Evolutionary conservation across 208 protist species (phyloP), one percentile per base, ranked within the genome.

Genomic region (Eutreptiella sp.): DNA sequence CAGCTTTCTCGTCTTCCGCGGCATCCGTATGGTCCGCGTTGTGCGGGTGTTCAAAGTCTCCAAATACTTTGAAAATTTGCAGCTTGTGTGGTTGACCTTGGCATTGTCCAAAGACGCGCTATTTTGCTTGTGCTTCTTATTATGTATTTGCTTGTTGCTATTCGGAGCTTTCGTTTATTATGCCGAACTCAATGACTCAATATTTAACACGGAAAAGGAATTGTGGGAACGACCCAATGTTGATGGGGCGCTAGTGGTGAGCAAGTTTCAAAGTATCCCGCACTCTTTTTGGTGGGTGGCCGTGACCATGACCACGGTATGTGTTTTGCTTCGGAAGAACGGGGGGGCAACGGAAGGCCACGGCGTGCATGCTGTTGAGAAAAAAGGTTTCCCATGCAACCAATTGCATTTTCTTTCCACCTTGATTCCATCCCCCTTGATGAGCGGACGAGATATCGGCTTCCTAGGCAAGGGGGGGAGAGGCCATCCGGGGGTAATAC

Each of bases 231-330:
- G 43, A 27, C 16, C n/a, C 19, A 21, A 9, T 5, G 19, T 48
- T 48, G 16, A 21, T n/a, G 9, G 16, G 19, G 26, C 23, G 16
- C 9, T 48, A 24, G 43, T 23, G 5, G 21, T n/a, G 21, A 48
- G 9, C 16, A 24, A 7, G 5, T 68, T 68, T 28, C 63, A 68
- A 35, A 34, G 14, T 11, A 68, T 68, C 33, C 59, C 63, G 3
- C 4, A 53, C 19, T 5, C 62, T 26, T 55, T 68, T n/a, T 68
- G 63, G 63, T 68, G 54, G 54, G n/a, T 32, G 23, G 36, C 61
- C 31, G 54, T 33, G 4, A 70, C 63, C 41, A n/a, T 68, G 19
- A 64, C 63, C 3, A 68, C 63, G 14, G 63, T n/a, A n/a, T n/a
- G n/a, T n/a, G n/a, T n/a, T n/a, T n/a, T n/a, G n/a, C n/a, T n/a